Percentiles rank a stretch among this genome's conserved stretches.
phyloP scores from a whole-genome alignment of 495 filamentous ascomycete genomes.

The Penicillium canariense region DNA sequence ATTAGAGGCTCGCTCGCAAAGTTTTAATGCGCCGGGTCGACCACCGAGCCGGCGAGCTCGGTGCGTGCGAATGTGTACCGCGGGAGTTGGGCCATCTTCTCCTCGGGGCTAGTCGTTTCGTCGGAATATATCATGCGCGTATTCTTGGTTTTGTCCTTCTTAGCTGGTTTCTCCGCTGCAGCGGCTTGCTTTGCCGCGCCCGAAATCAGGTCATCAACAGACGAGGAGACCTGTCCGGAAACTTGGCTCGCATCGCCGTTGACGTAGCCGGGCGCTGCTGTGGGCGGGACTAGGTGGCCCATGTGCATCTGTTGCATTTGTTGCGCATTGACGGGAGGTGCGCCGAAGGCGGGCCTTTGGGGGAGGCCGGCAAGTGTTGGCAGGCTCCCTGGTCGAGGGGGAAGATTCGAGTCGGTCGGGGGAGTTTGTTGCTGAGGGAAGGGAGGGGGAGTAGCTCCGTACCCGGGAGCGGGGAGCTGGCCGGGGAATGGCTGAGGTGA shows the following conservation, averaged over 20 bases:
- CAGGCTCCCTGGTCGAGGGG: conserved; percentile 49
- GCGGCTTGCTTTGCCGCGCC: conserved; percentile 32
- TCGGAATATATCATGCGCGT: conserved; percentile 75
- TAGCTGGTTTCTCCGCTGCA: conserved; percentile 52
- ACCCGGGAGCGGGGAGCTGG: conserved; percentile 22
- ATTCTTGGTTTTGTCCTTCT: conserved; percentile 67
- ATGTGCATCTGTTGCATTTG: conserved; percentile 66
- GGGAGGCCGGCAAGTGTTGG: conserved; percentile 59
- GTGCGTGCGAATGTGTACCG: conserved; percentile 71
- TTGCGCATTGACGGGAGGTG: conserved; percentile 53
- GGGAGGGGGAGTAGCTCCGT: conserved; percentile 32
- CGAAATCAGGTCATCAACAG: conserved; percentile 63
- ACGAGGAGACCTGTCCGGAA: conserved; percentile 40
- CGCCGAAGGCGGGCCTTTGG: conserved; percentile 59
- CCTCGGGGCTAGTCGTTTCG: conserved; percentile 76
- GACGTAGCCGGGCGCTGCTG: conserved; percentile 29
- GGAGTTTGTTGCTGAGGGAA: conserved; percentile 37
- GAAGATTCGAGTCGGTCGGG: conserved; percentile 39
- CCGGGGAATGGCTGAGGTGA: conserved; percentile 45
- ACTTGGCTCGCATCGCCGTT: conserved; percentile 37
- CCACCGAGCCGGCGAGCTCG: conserved; percentile 37
- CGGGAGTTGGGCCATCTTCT: conserved; percentile 76
- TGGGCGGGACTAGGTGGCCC: conserved; percentile 45
- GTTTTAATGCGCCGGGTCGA: conserved; percentile 36
- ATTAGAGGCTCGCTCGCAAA: background rate